Conservation (phyloP, 495 filamentous ascomycete species). For the Penicilliopsis zonata region DNA sequence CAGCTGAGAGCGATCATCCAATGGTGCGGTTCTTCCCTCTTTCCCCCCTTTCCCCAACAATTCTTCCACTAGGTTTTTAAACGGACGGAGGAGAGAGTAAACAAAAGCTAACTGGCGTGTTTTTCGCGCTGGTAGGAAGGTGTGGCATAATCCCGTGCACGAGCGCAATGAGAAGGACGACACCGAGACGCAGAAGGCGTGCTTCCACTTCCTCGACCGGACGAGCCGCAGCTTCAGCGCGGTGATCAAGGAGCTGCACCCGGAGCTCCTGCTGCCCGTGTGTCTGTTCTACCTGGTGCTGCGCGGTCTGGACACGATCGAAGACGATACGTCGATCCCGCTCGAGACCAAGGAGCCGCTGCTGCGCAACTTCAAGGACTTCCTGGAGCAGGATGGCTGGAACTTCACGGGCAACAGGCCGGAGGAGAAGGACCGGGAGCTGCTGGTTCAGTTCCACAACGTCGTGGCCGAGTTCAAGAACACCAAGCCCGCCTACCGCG, state of each 20-base stretch:
- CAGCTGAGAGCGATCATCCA: conserved; percentile 81
- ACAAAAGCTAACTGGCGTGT: conserved; percentile 4
- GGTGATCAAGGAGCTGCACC: conserved; percentile 91
- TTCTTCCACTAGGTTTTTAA: too few species aligned
- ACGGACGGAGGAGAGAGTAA: background rate
- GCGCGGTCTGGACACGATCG: conserved; percentile 87
- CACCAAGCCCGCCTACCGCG: conserved; percentile 71
- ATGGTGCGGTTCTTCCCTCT: conserved; percentile 49
- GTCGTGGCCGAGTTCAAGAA: conserved; percentile 82
- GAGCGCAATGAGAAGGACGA: conserved; percentile 68
- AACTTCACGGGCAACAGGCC: conserved; percentile 75
- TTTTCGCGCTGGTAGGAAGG: conserved; percentile 51
- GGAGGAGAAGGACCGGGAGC: conserved; percentile 85
- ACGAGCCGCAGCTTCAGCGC: conserved; percentile 89
- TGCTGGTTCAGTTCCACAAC: conserved; percentile 83
- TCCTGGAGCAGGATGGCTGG: conserved; percentile 78
- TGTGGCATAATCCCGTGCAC: conserved; percentile 92
- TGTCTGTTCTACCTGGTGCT: conserved; percentile 89
- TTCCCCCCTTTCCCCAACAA: too few species aligned
- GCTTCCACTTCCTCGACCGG: conserved; percentile 75
- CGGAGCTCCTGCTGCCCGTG: conserved; percentile 81
- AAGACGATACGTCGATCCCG: conserved; percentile 93
- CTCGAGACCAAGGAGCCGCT: conserved; percentile 74
- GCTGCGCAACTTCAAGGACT: conserved; percentile 65
- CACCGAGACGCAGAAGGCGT: conserved; percentile 55